phyloP scores from a whole-genome alignment of 2,329 filamentous ascomycete genomes.

The Emergomyces pasteurianus region DNA sequence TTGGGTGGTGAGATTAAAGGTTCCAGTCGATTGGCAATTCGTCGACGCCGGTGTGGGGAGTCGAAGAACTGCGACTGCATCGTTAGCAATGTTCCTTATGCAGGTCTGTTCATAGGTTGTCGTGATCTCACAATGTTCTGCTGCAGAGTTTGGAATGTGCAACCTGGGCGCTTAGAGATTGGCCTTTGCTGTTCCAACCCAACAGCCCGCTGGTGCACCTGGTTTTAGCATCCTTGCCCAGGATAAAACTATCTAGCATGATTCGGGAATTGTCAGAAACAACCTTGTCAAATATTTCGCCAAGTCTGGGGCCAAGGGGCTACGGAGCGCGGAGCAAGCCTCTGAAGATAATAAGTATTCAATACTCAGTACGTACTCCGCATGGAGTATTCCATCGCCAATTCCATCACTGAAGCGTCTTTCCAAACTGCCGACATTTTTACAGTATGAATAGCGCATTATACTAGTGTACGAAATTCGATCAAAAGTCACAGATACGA shows the following conservation, averaged over 20 bases:
- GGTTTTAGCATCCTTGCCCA: background rate
- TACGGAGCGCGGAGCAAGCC: too few relatives aligned
- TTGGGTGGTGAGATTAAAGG: background rate
- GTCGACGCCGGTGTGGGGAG: background rate
- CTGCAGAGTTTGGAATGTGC: slow-evolving; percentile 4
- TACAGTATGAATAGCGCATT: background rate
- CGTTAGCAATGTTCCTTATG: background rate
- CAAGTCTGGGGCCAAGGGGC: background rate
- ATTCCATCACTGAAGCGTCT: background rate
- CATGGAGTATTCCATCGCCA: too few relatives aligned
- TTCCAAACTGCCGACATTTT: background rate
- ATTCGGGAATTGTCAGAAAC: background rate
- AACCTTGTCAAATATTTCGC: background rate
- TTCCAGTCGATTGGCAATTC: background rate
- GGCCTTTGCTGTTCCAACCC: background rate
- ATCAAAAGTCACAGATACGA: background rate
- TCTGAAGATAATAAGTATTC: too few relatives aligned
- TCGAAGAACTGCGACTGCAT: background rate
- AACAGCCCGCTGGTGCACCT: background rate
- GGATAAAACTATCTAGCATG: background rate
- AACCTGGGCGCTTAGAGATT: slow-evolving; percentile 16
- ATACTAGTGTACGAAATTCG: background rate
- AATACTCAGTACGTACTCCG: too few relatives aligned
- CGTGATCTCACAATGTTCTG: background rate
- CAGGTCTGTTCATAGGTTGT: background rate